A percentile compares a stretch with the other conserved stretches of the same genome.
phyloP scores from a whole-genome alignment of 345 rosid genomes.

The Theobroma cacao region DNA sequence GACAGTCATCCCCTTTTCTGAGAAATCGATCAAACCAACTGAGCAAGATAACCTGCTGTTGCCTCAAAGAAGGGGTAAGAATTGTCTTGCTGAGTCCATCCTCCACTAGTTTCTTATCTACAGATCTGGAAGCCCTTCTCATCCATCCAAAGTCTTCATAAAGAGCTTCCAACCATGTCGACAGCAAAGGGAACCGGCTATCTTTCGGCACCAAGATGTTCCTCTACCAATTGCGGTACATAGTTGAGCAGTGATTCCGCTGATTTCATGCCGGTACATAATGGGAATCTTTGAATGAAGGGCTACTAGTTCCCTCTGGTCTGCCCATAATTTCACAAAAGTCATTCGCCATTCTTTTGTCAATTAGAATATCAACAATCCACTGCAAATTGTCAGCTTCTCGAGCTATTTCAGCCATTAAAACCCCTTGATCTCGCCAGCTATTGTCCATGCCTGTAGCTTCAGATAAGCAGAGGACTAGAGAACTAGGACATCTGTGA shows the following conservation, averaged over 20 bases:
- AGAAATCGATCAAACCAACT: conserved; percentile 83
- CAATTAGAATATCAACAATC: conserved; percentile 79
- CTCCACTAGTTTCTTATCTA: conserved; percentile 79
- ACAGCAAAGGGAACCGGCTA: conserved; percentile 56
- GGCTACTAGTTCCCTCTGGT: conserved; percentile 79
- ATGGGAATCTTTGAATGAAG: conserved; percentile 86
- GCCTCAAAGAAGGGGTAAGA: conserved; percentile 71
- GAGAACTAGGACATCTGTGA: conserved; percentile 73
- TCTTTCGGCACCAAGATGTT: conserved; percentile 67
- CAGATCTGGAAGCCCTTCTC: conserved; percentile 65
- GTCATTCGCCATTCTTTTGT: conserved; percentile 62
- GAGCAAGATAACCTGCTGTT: conserved; percentile 75
- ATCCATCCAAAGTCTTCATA: conserved; percentile 94
- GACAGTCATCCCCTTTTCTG: conserved; percentile 80
- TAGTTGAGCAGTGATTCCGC: conserved; percentile 83
- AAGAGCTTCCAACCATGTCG: conserved; percentile 87
- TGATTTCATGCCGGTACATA: conserved; percentile 81
- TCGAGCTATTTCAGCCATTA: conserved; percentile 81
- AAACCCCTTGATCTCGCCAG: conserved; percentile 53
- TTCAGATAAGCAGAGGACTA: conserved; percentile 78
- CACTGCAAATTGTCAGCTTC: conserved; percentile 92
- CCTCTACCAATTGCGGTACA: conserved; percentile 87
- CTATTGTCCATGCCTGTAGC: conserved; percentile 48
- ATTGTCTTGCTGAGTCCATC: conserved; percentile 88
- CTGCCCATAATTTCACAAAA: conserved; percentile 86